phyloP scores from a whole-genome alignment of 176 grass and related monocot genomes.

The Oryza nivara region DNA sequence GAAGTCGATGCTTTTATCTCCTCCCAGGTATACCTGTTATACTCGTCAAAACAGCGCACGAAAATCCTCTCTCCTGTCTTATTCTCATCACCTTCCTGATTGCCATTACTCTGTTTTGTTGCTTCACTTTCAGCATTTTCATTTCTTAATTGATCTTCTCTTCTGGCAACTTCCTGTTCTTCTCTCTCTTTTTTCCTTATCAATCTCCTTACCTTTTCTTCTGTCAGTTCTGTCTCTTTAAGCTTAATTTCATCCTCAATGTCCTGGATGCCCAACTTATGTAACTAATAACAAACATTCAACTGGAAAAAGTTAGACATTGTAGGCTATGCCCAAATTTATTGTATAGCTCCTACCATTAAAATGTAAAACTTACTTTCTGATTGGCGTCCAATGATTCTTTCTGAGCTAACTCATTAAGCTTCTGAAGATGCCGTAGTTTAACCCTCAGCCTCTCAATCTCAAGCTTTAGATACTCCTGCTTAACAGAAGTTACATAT shows the following conservation, averaged over 20 bases:
- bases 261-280: slow-evolving; percentile 11
- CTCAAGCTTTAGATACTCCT: slow-evolving; percentile 66
- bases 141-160: slow-evolving; percentile 33
- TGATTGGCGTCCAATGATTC: slow-evolving; percentile 40
- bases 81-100: slow-evolving; percentile 38
- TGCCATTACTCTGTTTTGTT: background rate
- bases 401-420: slow-evolving; percentile 41
- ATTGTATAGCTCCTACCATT: background rate
- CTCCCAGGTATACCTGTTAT: slow-evolving; percentile 76
- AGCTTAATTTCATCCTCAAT: slow-evolving; percentile 54
- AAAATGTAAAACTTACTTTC: slow-evolving; percentile 48
- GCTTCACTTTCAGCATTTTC: slow-evolving; percentile 25
- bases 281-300: slow-evolving; percentile 35
- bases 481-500: slow-evolving; percentile 7
- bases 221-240: slow-evolving; percentile 50
- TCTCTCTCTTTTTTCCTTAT: slow-evolving; percentile 37
- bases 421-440: slow-evolving; percentile 52
- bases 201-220: slow-evolving; percentile 41
- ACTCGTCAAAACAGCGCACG: slow-evolving; percentile 17
- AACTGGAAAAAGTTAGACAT: slow-evolving; percentile 15
- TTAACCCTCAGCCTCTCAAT: slow-evolving; percentile 57
- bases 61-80: slow-evolving; percentile 17
- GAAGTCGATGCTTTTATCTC: slow-evolving; percentile 76
- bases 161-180: slow-evolving; percentile 33
- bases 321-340: background rate